Evolutionary conservation across 805 yeast genomes (phyloP), one percentile per base, ranked within the genome.

Genomic region (Metschnikowia hibisci): DNA sequence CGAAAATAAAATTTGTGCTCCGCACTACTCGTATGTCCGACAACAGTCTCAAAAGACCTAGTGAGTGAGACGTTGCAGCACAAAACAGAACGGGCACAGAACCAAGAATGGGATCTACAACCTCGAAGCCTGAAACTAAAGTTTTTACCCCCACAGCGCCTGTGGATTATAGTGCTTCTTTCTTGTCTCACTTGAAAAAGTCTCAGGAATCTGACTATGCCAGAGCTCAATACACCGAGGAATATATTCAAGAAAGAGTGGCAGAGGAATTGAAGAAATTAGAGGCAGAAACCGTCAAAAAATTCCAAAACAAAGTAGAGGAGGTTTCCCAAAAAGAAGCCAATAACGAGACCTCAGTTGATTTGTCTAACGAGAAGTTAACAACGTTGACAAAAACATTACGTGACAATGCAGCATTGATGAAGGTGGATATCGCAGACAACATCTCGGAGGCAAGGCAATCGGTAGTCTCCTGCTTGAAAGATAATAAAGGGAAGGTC

Each of bases 201-300:
- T 73, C 83, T 4, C 69, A 71, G 18, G 89, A 84, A 67, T 76
- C 86, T 2, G 84, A 84, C 58, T 84, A 76, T 58, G 75, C 88
- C 6, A 78, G 90, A 58, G 75, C 81, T 33, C 89, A 84, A 58
- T 74, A 77, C 56, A 77, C 83, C 15, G 84, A 82, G 42, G 77
- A 76, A 55, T 80, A 76, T 51, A 73, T 86, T 43, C 83, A 84
- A 59, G 79, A 80, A 43, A 72, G 83, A 58, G 84, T 85, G 29
- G 65, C 77, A 36, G 73, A 74, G 44, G 82, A 77, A 53, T 69
- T 85, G 43, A 66, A 73, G 31, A 67, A 71, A 41, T 63, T 84
- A 47, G 82, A 82, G 52, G 65, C 66, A 29, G 75, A 77, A 42
- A 70, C 86, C 16, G 57, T 76, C 36, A 62, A 66, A 32, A 64